phyloP scores from a whole-genome alignment of 106 monocot species.

The Platanthera guangdongensis region DNA sequence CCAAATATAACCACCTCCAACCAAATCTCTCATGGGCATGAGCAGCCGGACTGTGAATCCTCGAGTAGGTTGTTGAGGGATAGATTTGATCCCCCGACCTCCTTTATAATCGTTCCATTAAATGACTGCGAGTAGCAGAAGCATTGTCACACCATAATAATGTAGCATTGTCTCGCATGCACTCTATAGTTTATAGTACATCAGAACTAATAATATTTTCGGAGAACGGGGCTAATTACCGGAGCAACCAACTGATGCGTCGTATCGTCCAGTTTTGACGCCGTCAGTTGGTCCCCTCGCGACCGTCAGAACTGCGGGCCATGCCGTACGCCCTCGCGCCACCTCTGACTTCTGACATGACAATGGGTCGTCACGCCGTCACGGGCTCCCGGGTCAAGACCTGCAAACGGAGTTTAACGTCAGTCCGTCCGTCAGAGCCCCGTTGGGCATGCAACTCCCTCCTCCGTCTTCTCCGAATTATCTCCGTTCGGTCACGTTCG shows the following conservation, averaged over 20 bases:
- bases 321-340: slow-evolving; percentile 2
- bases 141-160: no score
- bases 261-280: slow-evolving; percentile 1
- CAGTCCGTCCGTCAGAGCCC: background rate
- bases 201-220: background rate
- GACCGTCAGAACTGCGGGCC: background rate
- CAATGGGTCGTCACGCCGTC: background rate
- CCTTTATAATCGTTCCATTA: no score
- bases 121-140: no score
- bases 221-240: background rate
- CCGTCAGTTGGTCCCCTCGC: background rate
- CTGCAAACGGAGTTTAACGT: background rate
- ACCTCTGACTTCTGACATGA: slow-evolving; percentile 4
- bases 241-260: background rate
- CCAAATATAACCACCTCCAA: no score
- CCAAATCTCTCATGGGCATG: no score
- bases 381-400: background rate
- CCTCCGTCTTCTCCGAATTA: background rate
- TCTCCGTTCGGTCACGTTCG: background rate
- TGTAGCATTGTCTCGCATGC: no score
- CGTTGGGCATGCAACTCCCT: background rate
- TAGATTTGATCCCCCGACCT: no score
- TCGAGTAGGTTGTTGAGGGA: no score
- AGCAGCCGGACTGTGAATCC: no score
- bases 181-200: no score